Evolutionary conservation across 768 basidiomycete species (phyloP), one percentile per base, ranked within the genome.

Genomic region (Leccinum uliginosum): DNA sequence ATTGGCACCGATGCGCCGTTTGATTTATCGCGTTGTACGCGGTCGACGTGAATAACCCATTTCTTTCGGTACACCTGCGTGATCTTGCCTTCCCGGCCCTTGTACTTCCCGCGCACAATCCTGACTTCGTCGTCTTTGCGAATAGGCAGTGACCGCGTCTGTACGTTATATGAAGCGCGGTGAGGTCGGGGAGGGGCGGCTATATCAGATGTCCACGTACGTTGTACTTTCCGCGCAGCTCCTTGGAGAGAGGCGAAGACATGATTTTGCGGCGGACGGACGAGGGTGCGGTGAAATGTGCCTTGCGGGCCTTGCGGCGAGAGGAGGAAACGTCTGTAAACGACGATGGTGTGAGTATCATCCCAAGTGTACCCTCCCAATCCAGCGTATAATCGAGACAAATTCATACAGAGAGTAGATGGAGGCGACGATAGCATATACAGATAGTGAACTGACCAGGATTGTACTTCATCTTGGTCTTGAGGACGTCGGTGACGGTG

Each of bases 41-140:
- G 92, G 77, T 99, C 96, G 71, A 99, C 91, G 77, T 98, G 89
- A 75, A 99, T 89, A 54, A 98, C 92, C 91, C 92, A 98, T 76
- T 96, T 95, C 87, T 96, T 96, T 74, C 95, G 90, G 83, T 95
- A 96, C 62, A 98, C 95, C 77, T 94, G 89, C 58, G 91, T 92
- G 61, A 99, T 86, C 80, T 98, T 98, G 69, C 96, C 96, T 82
- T 99, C 96, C 71, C 94, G 85, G 51, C 97, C 96, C 83, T 97
- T 97, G 85, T 97, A 94, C 75, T 96, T 95, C 55, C 96, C 96
- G 62, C 96, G 84, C 59, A 98, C 91, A 67, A 99, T 93, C 71
- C 89, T 81, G 62, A 98, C 96, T 78, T 98, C 96, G 74, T 99
- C 96, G 67, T 98, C 96, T 75, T 98, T 98, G 71, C 97, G 90